Conservation (phyloP, 163 green algal species). For the Scenedesmus sp. region DNA sequence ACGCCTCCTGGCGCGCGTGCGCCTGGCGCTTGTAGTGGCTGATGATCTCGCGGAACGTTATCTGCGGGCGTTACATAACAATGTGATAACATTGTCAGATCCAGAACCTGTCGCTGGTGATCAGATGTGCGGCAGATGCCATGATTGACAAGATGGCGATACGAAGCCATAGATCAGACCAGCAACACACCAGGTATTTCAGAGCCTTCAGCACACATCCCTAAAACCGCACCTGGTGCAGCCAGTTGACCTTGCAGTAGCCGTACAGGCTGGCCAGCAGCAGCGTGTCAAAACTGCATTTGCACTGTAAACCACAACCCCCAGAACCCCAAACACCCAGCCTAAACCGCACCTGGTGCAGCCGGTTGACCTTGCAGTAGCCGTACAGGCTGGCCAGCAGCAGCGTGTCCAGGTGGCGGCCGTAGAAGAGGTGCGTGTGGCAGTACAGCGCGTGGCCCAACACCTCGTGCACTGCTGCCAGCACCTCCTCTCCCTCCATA, state of each 20-base stretch:
- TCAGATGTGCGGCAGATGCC: too few species aligned
- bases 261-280: too few species aligned
- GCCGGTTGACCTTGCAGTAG: conserved; percentile 87
- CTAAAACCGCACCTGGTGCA: too few species aligned
- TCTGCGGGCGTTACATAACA: neutral
- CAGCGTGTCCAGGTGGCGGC: conserved; percentile 86
- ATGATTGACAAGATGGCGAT: neutral
- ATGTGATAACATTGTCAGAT: neutral
- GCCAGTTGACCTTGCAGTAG: too few species aligned
- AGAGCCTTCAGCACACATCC: too few species aligned
- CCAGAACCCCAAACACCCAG: neutral
- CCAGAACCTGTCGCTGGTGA: neutral
- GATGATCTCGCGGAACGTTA: conserved; percentile 91
- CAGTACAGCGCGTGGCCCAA: conserved; percentile 81
- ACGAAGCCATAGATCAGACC: too few species aligned
- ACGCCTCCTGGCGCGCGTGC: conserved; percentile 81
- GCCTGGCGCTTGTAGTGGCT: conserved; percentile 86
- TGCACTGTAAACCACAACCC: too few species aligned
- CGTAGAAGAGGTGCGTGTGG: conserved; percentile 88
- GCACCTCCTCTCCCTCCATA: conserved; percentile 52
- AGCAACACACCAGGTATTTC: neutral
- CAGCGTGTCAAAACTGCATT: too few species aligned
- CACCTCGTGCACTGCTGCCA: conserved; percentile 76
- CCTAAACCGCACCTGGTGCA: conserved; percentile 58
- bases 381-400: conserved; percentile 92